Evolutionary conservation across 805 yeast genomes (phyloP), one percentile per base, ranked within the genome.

Genomic region (Grigorovia jiainica): DNA sequence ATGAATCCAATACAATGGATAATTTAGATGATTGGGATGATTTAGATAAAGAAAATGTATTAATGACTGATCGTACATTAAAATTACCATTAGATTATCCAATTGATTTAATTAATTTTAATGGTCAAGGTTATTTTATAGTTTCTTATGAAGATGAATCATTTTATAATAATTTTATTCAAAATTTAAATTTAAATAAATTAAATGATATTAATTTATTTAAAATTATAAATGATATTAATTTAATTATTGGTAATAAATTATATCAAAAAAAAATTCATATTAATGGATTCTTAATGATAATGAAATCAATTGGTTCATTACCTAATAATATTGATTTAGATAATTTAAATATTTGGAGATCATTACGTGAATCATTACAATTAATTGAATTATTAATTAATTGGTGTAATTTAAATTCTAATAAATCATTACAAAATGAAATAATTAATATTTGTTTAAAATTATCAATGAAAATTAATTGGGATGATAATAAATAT

Each of bases 101-200:
- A 4, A 42, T 56, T 13, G 24, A 45, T 4, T 36, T 53, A 7
- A 44, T 47, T 18, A 62, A 62, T 30, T 47, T 51, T 16, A 44
- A 50, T 31, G 40, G 50, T 13, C 45, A 66, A 18, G 78, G 76
- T 1, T 64, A 74, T 46, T 72, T 69, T 47, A 67, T 71, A 40
- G 72, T 72, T 1, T 65, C 71, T 9, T 81, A 79, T 48, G 64
- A 60, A 19, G 47, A 60, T 27, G 11, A 41, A 5, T 40, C 44
- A 16, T 48, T 61, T 25, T 60, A 60, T 39, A 53, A 58, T 3
- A 49, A 47, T 17, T 47, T 70, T 5, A 40, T 47, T 18, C 39
- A 45, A 1, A 47, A 44, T 20, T 8, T 57, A 5, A 43, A 52
- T 20, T 17, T 49, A 7, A 54, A 55, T 1, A 36, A 34, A 11